Percentiles rank a stretch among this genome's conserved stretches.
These are phyloP conservation scores for Salix udensis DNA, from an alignment of 345 rosid species.

Conservation along the genomic window DNA sequence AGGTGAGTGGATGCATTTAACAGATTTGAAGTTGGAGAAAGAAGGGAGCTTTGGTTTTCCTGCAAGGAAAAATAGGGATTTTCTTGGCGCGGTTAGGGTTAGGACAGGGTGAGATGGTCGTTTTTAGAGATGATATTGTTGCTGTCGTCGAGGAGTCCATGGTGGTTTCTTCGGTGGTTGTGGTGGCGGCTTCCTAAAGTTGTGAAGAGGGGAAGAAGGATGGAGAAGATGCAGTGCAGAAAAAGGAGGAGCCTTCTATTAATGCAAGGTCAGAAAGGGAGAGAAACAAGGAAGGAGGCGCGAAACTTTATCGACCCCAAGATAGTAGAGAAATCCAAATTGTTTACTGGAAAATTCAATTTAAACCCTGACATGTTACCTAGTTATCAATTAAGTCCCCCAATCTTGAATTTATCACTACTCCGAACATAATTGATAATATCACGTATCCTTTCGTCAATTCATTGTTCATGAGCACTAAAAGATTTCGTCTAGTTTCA, in stretches of 20 bases:
- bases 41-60: not conserved
- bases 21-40: slow-evolving; percentile 22
- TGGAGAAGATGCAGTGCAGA: not conserved
- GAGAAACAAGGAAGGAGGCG: not conserved
- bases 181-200: not conserved
- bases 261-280: not conserved
- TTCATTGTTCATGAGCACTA: too few relatives aligned
- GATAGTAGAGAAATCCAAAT: not conserved
- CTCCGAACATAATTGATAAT: too few relatives aligned
- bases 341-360: too few relatives aligned
- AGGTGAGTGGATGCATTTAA: slow-evolving; percentile 35
- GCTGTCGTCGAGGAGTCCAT: slow-evolving; percentile 14
- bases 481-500: too few relatives aligned
- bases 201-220: not conserved
- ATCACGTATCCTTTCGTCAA: too few relatives aligned
- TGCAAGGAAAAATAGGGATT: not conserved
- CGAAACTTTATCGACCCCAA: not conserved
- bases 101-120: not conserved
- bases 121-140: not conserved
- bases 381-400: too few relatives aligned
- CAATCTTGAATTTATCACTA: too few relatives aligned
- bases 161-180: not conserved
- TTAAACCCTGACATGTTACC: too few relatives aligned
- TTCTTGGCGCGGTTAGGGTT: not conserved
- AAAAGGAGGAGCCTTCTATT: not conserved